Percentiles rank a stretch among this genome's conserved stretches.
phyloP scores from a whole-genome alignment of 495 filamentous ascomycete species.

The Aspergillus campestris region DNA sequence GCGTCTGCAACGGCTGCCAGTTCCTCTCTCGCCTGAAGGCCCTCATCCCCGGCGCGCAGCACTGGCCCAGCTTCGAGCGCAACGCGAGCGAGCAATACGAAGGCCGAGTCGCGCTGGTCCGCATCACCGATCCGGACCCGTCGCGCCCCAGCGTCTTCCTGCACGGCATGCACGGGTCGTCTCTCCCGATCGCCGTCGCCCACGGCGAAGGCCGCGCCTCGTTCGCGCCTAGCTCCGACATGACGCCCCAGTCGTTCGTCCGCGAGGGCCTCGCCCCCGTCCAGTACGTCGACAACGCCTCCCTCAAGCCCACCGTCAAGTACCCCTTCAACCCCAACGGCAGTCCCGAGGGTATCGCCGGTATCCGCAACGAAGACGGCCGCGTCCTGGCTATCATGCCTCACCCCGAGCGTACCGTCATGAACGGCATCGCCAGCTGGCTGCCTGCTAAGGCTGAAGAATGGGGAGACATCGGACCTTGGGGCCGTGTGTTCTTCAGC shows the following conservation, averaged over 20 bases:
- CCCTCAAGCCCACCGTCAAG: conserved; percentile 58
- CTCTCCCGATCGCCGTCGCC: conserved; percentile 78
- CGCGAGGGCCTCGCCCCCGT: conserved; percentile 58
- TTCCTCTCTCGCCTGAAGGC: conserved; percentile 79
- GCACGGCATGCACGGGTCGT: conserved; percentile 78
- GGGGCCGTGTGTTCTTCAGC: conserved; percentile 71
- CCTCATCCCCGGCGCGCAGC: conserved; percentile 73
- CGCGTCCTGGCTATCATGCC: conserved; percentile 93
- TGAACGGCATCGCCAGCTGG: conserved; percentile 75
- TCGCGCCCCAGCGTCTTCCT: conserved; percentile 72
- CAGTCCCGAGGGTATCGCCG: conserved; percentile 78
- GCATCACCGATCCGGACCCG: conserved; percentile 54
- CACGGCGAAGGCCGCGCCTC: conserved; percentile 87
- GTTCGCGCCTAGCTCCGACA: conserved; percentile 46
- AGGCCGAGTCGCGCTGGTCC: conserved; percentile 81
- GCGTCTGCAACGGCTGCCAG: conserved; percentile 97
- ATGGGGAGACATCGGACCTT: conserved; percentile 85
- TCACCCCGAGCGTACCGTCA: conserved; percentile 86
- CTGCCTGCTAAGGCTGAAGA: conserved; percentile 55
- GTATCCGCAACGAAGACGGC: conserved; percentile 69
- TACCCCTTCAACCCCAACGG: conserved; percentile 96
- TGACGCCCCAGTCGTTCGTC: conserved; percentile 42
- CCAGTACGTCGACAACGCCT: conserved; percentile 75
- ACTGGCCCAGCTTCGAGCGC: conserved; percentile 83
- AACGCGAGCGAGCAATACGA: conserved; percentile 92